Percentiles rank a stretch among this genome's conserved stretches.
Conservation (phyloP, 805 yeast genomes). For the Ogataea parapolymorpha region DNA sequence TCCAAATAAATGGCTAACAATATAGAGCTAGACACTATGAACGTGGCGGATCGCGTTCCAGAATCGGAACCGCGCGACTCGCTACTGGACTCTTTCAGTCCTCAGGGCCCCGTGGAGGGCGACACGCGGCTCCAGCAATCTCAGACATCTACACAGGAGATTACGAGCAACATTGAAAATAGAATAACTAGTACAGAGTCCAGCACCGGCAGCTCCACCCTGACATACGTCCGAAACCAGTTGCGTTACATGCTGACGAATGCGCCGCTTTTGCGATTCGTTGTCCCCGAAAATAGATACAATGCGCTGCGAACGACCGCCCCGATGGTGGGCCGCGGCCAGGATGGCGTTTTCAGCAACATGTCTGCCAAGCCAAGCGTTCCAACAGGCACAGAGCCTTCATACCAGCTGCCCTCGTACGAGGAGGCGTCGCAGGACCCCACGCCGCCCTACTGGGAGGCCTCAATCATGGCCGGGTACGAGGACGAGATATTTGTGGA, state of each 20-base stretch:
- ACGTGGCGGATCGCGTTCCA: not conserved
- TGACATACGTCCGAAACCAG: not conserved
- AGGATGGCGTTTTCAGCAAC: conserved; percentile 93
- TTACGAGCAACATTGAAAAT: conserved; percentile 4
- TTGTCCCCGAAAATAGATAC: conserved; percentile 25
- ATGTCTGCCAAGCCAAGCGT: conserved; percentile 76
- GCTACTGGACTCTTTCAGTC: conserved; percentile 1
- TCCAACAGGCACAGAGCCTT: conserved; percentile 38
- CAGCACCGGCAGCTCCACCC: not conserved
- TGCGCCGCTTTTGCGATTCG: conserved; percentile 30
- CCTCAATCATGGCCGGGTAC: conserved; percentile 74
- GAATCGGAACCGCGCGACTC: not conserved
- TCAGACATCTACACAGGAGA: conserved; percentile 2
- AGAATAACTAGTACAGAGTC: not conserved
- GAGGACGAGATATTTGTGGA: conserved; percentile 91
- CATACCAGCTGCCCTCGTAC: conserved; percentile 79
- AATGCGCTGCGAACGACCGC: conserved; percentile 17
- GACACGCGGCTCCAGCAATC: conserved; percentile 4
- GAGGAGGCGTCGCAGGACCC: conserved; percentile 94
- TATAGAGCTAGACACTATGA: conserved; percentile 4
- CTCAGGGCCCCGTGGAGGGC: conserved; percentile 3
- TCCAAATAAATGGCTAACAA: conserved; percentile 2
- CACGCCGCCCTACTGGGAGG: conserved; percentile 96
- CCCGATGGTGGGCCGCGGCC: conserved; percentile 35
- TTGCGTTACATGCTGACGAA: conserved; percentile 13